Conservation (phyloP, 2,329 filamentous ascomycete genomes). For the Chalaropsis ovoidea region DNA sequence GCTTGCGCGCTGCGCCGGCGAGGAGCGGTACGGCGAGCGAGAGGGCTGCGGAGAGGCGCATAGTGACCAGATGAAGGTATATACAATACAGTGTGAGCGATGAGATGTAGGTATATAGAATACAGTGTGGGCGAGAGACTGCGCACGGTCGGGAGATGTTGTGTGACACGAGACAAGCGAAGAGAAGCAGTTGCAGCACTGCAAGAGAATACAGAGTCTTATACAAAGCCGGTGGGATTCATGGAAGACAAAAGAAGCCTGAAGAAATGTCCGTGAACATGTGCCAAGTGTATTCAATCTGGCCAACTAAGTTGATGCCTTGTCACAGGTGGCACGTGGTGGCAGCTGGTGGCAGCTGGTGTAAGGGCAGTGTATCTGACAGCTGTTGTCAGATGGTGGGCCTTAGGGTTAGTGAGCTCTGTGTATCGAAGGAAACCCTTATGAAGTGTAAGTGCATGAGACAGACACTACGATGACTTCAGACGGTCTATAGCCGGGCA, state of each 20-base stretch:
- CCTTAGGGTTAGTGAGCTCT: no score
- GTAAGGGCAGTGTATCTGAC: no score
- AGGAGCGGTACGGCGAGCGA: neutral
- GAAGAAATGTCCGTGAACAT: neutral
- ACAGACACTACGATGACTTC: no score
- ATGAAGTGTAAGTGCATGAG: no score
- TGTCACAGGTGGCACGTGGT: neutral
- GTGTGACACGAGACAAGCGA: no score
- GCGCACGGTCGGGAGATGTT: neutral
- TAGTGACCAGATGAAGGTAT: neutral
- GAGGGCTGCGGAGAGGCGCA: slow-evolving; percentile 5
- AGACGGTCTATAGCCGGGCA: no score
- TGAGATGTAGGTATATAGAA: neutral
- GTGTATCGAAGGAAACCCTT: no score
- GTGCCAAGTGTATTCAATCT: neutral
- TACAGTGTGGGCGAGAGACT: neutral
- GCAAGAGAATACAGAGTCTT: neutral
- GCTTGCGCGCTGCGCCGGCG: neutral
- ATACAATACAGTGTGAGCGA: neutral
- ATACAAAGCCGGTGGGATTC: neutral
- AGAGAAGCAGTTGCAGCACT: neutral
- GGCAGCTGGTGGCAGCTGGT: neutral
- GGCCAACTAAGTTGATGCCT: neutral
- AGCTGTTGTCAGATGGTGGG: no score
- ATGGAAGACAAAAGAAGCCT: neutral